Evolutionary conservation across 345 rosid species (phyloP), one percentile per base, ranked within the genome.

Genomic region (Moricandia arvensis): DNA sequence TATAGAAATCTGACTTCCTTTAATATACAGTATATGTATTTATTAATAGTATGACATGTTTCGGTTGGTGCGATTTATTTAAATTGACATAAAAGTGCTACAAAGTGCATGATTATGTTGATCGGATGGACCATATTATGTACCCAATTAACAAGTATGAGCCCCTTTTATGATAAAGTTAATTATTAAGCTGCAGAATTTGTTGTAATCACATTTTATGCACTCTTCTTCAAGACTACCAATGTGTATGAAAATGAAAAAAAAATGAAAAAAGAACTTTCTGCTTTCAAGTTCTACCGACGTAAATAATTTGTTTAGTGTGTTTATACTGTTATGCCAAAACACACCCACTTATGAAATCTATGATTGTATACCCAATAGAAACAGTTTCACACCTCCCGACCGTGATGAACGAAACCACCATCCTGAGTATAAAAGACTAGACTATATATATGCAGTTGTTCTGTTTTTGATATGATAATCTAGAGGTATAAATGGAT

Each of bases 51-150:
- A 34, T 58, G 66, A 43, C 72, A 71, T 57, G 18, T 43, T 38
- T 26, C 61, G 72, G 80, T 64, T 77, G 80, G 80, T 71, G 80
- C 62, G 61, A 4, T 63, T 63, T 69, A 26, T 69, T 69, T 76
- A 41, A 63, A 63, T 76, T 45, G 41, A 66, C 72, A 64, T 64
- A 70, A 77, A 62, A 53, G 51, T 76, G 69, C 75, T 37, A 76
- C 73, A 55, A 76, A 31, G 21, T 45, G 51, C 80, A 76, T 76
- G 6, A 70, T 76, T 63, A 5, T 76, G 66, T 63, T 76, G 66
- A 76, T 76, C 31, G 11, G 75, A 69, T 69, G 75, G 75, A 29
- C 80, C 80, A 77, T 70, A 13, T 58, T n/a, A 41, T 62, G 51
- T 63, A 57, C 71, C 80, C 71, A 71, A 63, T 57, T 57, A 21